phyloP scores from a whole-genome alignment of 1,139 yeast species.

The Blastobotrys raffinosifermentans region DNA sequence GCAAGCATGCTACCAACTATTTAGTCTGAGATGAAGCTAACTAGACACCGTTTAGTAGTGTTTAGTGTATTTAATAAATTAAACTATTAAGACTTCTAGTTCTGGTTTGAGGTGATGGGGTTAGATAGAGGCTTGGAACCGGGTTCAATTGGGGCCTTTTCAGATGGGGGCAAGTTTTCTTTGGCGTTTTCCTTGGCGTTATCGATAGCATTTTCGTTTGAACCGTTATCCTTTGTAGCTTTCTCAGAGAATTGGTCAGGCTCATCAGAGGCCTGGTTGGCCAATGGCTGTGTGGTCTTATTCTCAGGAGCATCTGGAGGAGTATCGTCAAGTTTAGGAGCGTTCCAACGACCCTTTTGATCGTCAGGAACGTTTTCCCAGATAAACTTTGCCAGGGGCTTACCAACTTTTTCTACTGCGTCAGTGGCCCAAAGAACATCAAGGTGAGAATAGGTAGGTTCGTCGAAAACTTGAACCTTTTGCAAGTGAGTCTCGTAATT shows the following conservation, averaged over 20 bases:
- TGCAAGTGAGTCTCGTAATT: constrained; percentile 43
- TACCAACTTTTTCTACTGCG: constrained; percentile 49
- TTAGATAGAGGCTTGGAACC: too few relatives aligned
- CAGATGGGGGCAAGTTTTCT: neutral
- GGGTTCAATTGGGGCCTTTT: too few relatives aligned
- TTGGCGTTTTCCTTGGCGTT: constrained; percentile 1
- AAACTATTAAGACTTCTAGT: too few relatives aligned
- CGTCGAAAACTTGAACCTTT: constrained; percentile 25
- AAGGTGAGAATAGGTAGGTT: constrained; percentile 65
- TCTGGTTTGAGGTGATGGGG: too few relatives aligned
- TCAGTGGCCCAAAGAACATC: constrained; percentile 89
- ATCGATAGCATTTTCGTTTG: neutral
- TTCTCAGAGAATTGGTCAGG: neutral
- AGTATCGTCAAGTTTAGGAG: constrained; percentile 3
- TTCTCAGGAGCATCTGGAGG: neutral
- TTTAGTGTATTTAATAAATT: too few relatives aligned
- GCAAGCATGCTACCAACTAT: constrained; percentile 28
- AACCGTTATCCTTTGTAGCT: neutral
- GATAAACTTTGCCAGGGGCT: constrained; percentile 35
- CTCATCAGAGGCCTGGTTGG: neutral
- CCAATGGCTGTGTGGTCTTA: neutral
- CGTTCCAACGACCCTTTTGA: constrained; percentile 10
- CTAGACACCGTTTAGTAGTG: too few relatives aligned
- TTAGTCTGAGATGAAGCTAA: constrained; percentile 18
- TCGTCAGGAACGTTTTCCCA: constrained; percentile 21